Evolutionary conservation across 2,329 filamentous ascomycete species (phyloP).

Genomic region (Aspergillus carbonarius): DNA sequence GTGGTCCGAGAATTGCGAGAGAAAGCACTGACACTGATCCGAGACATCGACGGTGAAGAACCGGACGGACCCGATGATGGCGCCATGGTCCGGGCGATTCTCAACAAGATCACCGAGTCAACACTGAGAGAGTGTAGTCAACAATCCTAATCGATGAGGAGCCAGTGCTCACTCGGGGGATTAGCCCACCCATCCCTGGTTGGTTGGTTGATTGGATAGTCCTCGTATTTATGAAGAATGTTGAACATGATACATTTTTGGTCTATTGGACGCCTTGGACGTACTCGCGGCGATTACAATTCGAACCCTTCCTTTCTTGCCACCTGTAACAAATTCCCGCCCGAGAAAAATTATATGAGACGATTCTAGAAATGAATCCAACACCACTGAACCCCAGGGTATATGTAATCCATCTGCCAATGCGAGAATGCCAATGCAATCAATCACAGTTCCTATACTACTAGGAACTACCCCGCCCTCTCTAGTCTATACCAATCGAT

Average conservation of each 20-base stretch:
- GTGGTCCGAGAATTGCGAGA: constrained; percentile 65
- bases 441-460: background rate
- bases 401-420: background rate
- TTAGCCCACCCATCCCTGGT: background rate
- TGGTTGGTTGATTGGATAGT: background rate
- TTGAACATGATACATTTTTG: background rate
- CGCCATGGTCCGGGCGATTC: constrained; percentile 61
- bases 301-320: background rate
- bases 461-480: background rate
- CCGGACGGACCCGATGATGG: constrained; percentile 54
- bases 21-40: constrained; percentile 62
- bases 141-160: background rate
- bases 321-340: background rate
- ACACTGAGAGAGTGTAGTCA: constrained; percentile 29
- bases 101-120: constrained; percentile 62
- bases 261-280: background rate
- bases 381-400: background rate
- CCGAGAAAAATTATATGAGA: constrained; percentile 1
- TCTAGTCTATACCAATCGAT: background rate
- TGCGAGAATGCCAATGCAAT: background rate
- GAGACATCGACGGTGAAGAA: constrained; percentile 56
- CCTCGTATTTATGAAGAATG: background rate
- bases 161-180: background rate
- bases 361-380: background rate
- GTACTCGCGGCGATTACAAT: background rate